Percentiles rank a stretch among this genome's conserved stretches.
These are phyloP conservation scores for Testicularia cyperi DNA, from an alignment of 1,284 basidiomycete genomes.

Conservation along the genomic window DNA sequence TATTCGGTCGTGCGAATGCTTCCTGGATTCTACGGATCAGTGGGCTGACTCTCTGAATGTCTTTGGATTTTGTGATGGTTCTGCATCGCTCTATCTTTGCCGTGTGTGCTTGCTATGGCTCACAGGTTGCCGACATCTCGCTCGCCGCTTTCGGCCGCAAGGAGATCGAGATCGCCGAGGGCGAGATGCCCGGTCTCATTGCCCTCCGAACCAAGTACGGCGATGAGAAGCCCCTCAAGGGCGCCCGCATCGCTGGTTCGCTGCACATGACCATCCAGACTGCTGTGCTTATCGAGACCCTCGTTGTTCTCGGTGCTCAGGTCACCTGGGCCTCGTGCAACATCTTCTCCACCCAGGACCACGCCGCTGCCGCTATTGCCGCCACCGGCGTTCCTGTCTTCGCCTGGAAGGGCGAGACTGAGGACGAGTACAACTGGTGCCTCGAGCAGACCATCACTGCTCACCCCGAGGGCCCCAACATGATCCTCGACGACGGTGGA, in stretches of 20 bases:
- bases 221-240: slow-evolving; percentile 80
- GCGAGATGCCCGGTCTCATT: slow-evolving; percentile 60
- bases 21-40: background rate
- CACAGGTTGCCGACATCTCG: slow-evolving; percentile 77
- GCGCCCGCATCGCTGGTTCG: slow-evolving; percentile 87
- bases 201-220: slow-evolving; percentile 68
- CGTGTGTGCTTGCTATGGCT: too few relatives aligned
- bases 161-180: slow-evolving; percentile 94
- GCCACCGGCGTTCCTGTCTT: slow-evolving; percentile 97
- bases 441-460: slow-evolving; percentile 91
- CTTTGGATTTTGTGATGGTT: background rate
- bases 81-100: background rate
- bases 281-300: slow-evolving; percentile 61
- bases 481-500: slow-evolving; percentile 99
- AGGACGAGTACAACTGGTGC: slow-evolving; percentile 94
- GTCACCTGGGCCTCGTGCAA: slow-evolving; percentile 99
- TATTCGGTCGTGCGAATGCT: background rate
- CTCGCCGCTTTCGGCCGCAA: slow-evolving; percentile 96
- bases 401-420: slow-evolving; percentile 99
- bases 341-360: slow-evolving; percentile 98
- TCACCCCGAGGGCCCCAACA: slow-evolving; percentile 84
- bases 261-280: slow-evolving; percentile 86
- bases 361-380: slow-evolving; percentile 96
- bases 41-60: background rate
- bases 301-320: slow-evolving; percentile 90